Evolutionary conservation across 495 filamentous ascomycete genomes (phyloP).

Genomic region (Penicillium lividum): DNA sequence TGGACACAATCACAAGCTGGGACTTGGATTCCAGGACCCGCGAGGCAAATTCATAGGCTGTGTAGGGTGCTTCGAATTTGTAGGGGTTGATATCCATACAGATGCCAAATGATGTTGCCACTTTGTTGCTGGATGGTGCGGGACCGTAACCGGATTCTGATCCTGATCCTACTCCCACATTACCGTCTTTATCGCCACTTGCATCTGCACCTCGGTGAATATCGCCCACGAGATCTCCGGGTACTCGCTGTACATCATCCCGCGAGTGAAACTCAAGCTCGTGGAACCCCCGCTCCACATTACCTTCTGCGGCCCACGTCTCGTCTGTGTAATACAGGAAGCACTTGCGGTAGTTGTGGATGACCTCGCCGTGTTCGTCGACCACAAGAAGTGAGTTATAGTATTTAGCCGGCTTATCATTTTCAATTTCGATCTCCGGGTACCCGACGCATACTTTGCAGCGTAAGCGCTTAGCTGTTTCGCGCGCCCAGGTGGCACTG

Average conservation of each 20-base stretch:
- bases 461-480: constrained; percentile 66
- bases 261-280: constrained; percentile 32
- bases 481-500: constrained; percentile 77
- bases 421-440: constrained; percentile 60
- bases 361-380: constrained; percentile 65
- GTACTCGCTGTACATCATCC: not conserved
- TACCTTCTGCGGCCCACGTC: constrained; percentile 82
- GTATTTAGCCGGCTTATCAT: constrained; percentile 35
- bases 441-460: constrained; percentile 91
- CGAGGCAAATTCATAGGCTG: constrained; percentile 82
- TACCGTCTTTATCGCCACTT: constrained; percentile 1
- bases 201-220: constrained; percentile 4
- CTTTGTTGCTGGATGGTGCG: constrained; percentile 16
- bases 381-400: constrained; percentile 89
- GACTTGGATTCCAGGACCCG: constrained; percentile 66
- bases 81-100: constrained; percentile 79
- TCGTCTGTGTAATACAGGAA: constrained; percentile 93
- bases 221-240: not conserved
- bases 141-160: not conserved
- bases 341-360: constrained; percentile 84
- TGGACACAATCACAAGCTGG: constrained; percentile 75
- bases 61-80: constrained; percentile 74
- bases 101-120: constrained; percentile 77
- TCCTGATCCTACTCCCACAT: not conserved
- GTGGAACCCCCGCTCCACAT: constrained; percentile 52